Conservation (phyloP, 768 basidiomycete species). For the Termitomyces sp. region DNA sequence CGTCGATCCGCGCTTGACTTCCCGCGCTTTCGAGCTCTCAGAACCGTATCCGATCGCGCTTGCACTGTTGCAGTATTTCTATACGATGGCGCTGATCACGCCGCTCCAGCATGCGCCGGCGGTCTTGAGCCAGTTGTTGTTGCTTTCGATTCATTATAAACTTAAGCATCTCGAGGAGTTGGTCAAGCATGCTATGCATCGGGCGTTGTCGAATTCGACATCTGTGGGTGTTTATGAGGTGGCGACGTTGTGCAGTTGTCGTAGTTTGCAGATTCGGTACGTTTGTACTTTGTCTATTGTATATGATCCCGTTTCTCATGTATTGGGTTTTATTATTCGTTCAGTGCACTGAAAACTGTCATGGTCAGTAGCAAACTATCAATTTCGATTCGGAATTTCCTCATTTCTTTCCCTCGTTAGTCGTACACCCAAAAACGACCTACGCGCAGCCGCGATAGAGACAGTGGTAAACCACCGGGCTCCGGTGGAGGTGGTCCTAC, state of each 20-base stretch:
- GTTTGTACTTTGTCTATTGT: conserved; percentile 14
- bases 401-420: conserved; percentile 28
- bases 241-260: conserved; percentile 84
- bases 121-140: conserved; percentile 80
- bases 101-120: conserved; percentile 89
- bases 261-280: conserved; percentile 85
- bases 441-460: conserved; percentile 48
- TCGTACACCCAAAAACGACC: conserved; percentile 76
- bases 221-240: conserved; percentile 94
- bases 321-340: conserved; percentile 10
- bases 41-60: conserved; percentile 87
- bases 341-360: conserved; percentile 73
- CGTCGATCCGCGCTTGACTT: conserved; percentile 75
- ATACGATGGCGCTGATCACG: conserved; percentile 80
- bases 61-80: conserved; percentile 91
- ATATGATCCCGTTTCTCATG: conserved; percentile 8
- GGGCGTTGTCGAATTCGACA: conserved; percentile 73
- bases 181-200: conserved; percentile 95
- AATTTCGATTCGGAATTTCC: not conserved
- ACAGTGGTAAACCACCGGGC: conserved; percentile 30
- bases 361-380: conserved; percentile 47
- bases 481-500: conserved; percentile 28
- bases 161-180: conserved; percentile 68
- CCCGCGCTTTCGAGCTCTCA: conserved; percentile 74
- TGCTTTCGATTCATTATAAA: conserved; percentile 80